Percentiles rank a stretch among this genome's conserved stretches.
phyloP scores from a whole-genome alignment of 352 stramenopile species.

The Elongisporangium prolatum region DNA sequence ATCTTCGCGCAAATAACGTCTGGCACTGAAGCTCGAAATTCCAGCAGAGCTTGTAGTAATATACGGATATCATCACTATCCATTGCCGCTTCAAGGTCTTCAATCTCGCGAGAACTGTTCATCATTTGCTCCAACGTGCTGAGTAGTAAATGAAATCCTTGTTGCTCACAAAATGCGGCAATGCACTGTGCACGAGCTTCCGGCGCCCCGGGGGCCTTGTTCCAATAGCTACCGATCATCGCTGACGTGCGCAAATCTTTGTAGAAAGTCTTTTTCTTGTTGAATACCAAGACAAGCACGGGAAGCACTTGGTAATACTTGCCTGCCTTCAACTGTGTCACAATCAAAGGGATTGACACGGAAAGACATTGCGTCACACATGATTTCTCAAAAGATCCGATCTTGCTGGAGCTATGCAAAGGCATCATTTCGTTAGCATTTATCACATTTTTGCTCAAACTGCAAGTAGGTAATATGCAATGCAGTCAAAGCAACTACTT shows the following conservation, averaged over 20 bases:
- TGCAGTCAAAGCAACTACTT: conserved; percentile 17
- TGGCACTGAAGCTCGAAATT: conserved; percentile 63
- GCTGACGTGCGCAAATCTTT: conserved; percentile 83
- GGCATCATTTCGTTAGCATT: background rate
- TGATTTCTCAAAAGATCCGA: conserved; percentile 80
- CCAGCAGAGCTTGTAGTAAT: conserved; percentile 71
- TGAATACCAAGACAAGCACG: conserved; percentile 79
- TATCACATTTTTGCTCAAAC: too few relatives aligned
- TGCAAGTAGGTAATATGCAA: background rate
- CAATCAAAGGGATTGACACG: conserved; percentile 57
- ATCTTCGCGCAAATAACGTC: conserved; percentile 60
- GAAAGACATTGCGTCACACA: conserved; percentile 79
- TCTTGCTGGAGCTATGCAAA: conserved; percentile 72
- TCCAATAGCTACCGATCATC: conserved; percentile 89
- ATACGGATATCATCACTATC: conserved; percentile 81
- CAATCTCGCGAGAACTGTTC: conserved; percentile 30
- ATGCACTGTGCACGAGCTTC: conserved; percentile 85
- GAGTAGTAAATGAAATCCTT: conserved; percentile 73
- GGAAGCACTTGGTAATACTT: conserved; percentile 60
- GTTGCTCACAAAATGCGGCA: conserved; percentile 72
- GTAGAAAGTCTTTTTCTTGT: conserved; percentile 90
- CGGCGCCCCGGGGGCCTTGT: conserved; percentile 74
- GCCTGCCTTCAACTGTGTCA: conserved; percentile 68
- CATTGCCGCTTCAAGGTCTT: conserved; percentile 50
- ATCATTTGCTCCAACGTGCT: conserved; percentile 72